Conservation (phyloP, 139 green algal genomes). For the Chlorella sp. region DNA sequence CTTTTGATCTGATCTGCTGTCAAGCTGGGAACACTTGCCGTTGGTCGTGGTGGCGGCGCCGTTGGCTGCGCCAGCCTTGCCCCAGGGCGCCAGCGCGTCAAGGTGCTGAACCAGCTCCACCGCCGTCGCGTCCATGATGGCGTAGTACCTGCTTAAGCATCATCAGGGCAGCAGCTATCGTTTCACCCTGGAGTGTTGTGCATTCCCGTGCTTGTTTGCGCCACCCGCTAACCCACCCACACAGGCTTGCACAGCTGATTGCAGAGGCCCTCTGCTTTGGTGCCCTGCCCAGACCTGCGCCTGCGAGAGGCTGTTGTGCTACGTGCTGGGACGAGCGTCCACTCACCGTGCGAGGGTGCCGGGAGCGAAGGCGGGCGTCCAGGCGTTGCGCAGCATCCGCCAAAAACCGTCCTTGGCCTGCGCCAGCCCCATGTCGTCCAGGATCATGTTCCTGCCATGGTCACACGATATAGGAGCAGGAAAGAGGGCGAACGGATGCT, state of each 20-base stretch:
- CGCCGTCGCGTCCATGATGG: background rate
- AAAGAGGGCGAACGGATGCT: background rate
- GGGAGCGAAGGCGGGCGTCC: conserved; percentile 43
- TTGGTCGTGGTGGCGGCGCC: no score
- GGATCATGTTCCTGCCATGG: background rate
- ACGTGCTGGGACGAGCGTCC: no score
- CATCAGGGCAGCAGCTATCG: background rate
- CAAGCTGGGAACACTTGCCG: no score
- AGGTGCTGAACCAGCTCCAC: background rate
- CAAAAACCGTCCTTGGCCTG: conserved; percentile 25
- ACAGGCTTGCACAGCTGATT: background rate
- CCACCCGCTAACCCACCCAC: no score
- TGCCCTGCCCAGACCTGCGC: background rate
- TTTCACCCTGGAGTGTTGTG: no score
- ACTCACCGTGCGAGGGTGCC: conserved; percentile 28
- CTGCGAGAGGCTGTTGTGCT: conserved; percentile 37
- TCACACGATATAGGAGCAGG: background rate
- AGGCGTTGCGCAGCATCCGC: conserved; percentile 29
- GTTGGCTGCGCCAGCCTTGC: background rate
- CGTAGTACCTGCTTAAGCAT: background rate
- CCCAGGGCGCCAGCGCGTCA: background rate
- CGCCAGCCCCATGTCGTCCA: background rate
- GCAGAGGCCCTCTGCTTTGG: background rate
- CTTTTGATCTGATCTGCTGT: no score
- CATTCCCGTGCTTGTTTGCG: no score